Base-by-base conservation (phyloP, 2,329 filamentous ascomycete genomes). In the Claviceps purpurea region DNA sequence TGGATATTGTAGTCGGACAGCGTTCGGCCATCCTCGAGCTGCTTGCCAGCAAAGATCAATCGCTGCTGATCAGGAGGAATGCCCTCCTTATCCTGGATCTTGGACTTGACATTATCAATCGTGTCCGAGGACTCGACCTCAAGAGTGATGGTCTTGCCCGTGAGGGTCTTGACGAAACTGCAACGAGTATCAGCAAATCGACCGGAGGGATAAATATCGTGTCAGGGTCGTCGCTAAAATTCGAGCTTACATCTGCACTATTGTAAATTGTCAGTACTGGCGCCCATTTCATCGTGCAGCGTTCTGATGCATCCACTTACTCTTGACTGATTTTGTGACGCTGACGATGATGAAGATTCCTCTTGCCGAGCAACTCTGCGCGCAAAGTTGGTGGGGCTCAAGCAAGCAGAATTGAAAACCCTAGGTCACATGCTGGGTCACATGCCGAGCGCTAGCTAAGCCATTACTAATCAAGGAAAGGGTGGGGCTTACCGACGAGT, bases 141-240 rank as follows among this genome's bases (percentile, higher is more conserved):
- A 68, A 96, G 86, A 76, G 93, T 97, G 82, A 97, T 96, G 75
- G 91, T 97, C 88, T 97, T 97, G 78, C 93, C 91, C 82, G 91
- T 96, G 71, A 96, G 89, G 82, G 91, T 96, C 86, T 96, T 97
- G 79, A 97, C 91, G 86, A 97, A 97, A 85, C 88, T 94, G 76
- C 51, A 55, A 46, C 62, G 53, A 55, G 47, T 52, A 62, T 68
- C 57, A 65, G 62, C 66, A 64, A 47, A 44, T 56, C 48, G 47
- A 50, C 55, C 50, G 47, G 34, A 20, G 16, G 4, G 7, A 11
- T 26, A 11, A 37, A 41, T 47, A 38, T 22, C 42, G 40, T 11
- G 8, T 20, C 26, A 24, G 26, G 1, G 22, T 24, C 30, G 46
- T 60, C 55, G 59, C 55, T 52, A 54, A 53, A 45, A 58, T 48